Evolutionary conservation across 1,284 basidiomycete species (phyloP), one percentile per base, ranked within the genome.

Genomic region (Papiliotrema nemorosa): DNA sequence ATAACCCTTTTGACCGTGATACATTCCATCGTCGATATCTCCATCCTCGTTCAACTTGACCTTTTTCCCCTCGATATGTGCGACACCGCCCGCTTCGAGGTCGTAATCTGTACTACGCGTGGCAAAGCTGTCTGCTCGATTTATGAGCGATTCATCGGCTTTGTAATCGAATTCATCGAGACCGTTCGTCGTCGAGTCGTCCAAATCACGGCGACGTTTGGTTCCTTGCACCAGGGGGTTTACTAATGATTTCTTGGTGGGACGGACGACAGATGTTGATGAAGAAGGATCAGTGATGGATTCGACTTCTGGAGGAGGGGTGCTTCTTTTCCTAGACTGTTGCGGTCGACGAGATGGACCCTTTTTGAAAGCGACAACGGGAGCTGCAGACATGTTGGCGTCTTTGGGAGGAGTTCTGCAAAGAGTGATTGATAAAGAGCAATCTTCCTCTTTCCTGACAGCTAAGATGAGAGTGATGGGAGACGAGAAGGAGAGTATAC

Each of bases 311-410:
- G 77, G 59, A 13, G 85, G 85, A 0, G 86, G 87, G 12, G 78
- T 67, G 3, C 84, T 84, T 16, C 88, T 82, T 61, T 85, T 84
- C 34, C 90, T 81, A 13, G 86, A 58, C 42, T 62, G 61, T 37
- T 58, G 85, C 10, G 84, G 80, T 14, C 88, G 87, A 3, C 87
- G 79, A 5, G 82, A 78, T 62, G 84, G 86, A 34, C 84, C 84
- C 74, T 90, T 92, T 74, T 87, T 92, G 78, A 93, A 90, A 73
- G 90, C 86, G 10, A 89, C 86, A 0, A 90, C 84, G 37, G 69
- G 12, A 26, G 42, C n/a, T n/a, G 9, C 12, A 10, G 50, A 49
- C 46, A 47, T 56, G 40, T 20, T 49, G 39, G 29, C 13, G 36
- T 37, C 25, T 16, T 10, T 14, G 20, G 10, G 20, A 21, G 20